Evolutionary conservation across 2,329 filamentous ascomycete species (phyloP), one percentile per base, ranked within the genome.

Genomic region (Taxawa tesnikishii): DNA sequence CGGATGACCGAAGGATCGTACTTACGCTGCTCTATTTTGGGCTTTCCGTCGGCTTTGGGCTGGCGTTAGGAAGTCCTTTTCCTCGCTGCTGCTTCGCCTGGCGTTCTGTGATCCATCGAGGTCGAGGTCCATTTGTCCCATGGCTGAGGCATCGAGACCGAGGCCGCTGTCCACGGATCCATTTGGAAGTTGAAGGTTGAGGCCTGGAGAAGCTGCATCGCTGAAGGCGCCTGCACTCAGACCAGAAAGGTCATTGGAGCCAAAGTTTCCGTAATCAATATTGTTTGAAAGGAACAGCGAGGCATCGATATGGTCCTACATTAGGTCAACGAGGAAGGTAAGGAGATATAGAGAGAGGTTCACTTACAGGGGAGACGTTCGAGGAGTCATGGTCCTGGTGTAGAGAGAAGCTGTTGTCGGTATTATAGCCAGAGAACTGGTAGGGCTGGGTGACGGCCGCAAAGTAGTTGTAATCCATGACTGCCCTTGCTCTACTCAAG

Each of bases 11-110:
- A 2, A n/a, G 8, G 19, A 23, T 2, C 19, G 12, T 29, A 60
- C 74, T 54, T 72, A 81, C 77, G 78, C 78, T 54, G 77, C 77
- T 47, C 78, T 59, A 43, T 82, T 83, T 49, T 83, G 78, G 29
- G 73, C 76, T 53, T 83, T 82, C 42, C 78, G 64, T 42, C 61
- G 46, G 45, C 73, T 71, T 46, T 63, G 62, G 29, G 59, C 60
- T 15, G 60, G 59, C 32, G 62, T 67, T 30, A 65, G 5, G 32
- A 31, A 41, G 26, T 63, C 59, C 43, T 63, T 63, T 45, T 64
- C 61, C 38, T 63, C 62, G 38, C 59, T 63, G 43, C 60, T 63
- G 38, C 59, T 56, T 18, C 59, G 44, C 23, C 55, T 49, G 43
- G 26, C 42, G 12, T 36, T 34, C n/a, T 8, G 8, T 23, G 19